These are phyloP conservation scores for Dendrobium catenatum DNA, from an alignment of 106 monocot species.

Conservation along the genomic window DNA sequence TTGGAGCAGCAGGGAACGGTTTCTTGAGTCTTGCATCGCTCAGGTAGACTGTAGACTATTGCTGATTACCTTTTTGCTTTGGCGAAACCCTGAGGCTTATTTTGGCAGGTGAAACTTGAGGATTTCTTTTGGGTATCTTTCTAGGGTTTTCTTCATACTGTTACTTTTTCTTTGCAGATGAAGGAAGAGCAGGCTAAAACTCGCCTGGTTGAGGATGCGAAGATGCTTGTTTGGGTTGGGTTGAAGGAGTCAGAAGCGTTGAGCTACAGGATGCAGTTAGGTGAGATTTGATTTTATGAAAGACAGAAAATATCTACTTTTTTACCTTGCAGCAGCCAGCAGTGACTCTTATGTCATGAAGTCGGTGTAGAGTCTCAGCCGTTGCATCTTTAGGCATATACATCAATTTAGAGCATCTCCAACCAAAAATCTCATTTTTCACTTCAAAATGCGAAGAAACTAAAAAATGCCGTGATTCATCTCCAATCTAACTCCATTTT, in stretches of 20 bases:
- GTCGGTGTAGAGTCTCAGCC: no score
- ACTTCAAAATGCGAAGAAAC: no score
- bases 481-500: no score
- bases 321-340: no score
- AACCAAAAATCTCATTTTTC: no score
- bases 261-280: slow-evolving; percentile 45
- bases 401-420: no score
- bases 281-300: slow-evolving; percentile 20
- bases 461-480: no score
- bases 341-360: no score
- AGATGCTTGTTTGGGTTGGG: slow-evolving; percentile 26
- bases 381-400: no score
- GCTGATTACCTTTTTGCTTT: background rate
- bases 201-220: slow-evolving; percentile 19
- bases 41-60: slow-evolving; percentile 27
- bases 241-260: slow-evolving; percentile 31
- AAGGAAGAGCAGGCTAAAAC: slow-evolving; percentile 26
- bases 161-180: slow-evolving; percentile 19
- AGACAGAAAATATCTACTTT: no score
- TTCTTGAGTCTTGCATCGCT: slow-evolving; percentile 37
- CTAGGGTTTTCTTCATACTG: background rate
- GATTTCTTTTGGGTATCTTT: background rate
- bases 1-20: slow-evolving; percentile 14
- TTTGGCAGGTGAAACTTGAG: background rate
- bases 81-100: background rate